Conservation (phyloP, 2,329 filamentous ascomycete species). For the Stagonosporopsis tanaceti region DNA sequence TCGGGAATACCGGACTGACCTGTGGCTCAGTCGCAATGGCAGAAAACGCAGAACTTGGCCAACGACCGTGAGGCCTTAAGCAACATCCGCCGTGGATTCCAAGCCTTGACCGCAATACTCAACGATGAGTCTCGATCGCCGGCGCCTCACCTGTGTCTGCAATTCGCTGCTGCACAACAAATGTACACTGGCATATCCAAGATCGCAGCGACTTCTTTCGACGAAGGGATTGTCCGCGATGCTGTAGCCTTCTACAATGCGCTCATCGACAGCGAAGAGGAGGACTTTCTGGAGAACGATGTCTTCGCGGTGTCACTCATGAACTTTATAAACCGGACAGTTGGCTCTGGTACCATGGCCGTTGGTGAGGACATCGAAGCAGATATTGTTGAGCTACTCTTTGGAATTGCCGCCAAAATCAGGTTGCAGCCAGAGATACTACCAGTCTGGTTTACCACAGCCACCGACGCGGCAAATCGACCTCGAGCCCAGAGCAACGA, state of each 20-base stretch:
- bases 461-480: conserved; percentile 50
- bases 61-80: conserved; percentile 61
- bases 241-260: conserved; percentile 88
- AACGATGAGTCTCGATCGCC: conserved; percentile 89
- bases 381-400: conserved; percentile 88
- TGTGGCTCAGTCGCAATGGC: conserved; percentile 64
- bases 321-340: conserved; percentile 81
- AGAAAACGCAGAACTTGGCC: conserved; percentile 60
- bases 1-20: conserved; percentile 20
- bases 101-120: conserved; percentile 71
- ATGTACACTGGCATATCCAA: conserved; percentile 90
- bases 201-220: conserved; percentile 83
- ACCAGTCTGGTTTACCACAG: conserved; percentile 81
- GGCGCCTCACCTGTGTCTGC: conserved; percentile 88
- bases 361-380: conserved; percentile 83
- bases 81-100: conserved; percentile 61
- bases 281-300: conserved; percentile 88
- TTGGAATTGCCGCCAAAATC: conserved; percentile 97
- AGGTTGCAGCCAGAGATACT: conserved; percentile 86
- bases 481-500: conserved; percentile 65
- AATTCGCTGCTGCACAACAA: conserved; percentile 84
- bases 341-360: conserved; percentile 75
- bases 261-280: conserved; percentile 94
- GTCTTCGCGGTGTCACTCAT: conserved; percentile 88
- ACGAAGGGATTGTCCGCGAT: conserved; percentile 85